A percentile compares a stretch with the other conserved stretches of the same genome.
Conservation (phyloP, 768 basidiomycete genomes). For the Lyophyllum shimeji region DNA sequence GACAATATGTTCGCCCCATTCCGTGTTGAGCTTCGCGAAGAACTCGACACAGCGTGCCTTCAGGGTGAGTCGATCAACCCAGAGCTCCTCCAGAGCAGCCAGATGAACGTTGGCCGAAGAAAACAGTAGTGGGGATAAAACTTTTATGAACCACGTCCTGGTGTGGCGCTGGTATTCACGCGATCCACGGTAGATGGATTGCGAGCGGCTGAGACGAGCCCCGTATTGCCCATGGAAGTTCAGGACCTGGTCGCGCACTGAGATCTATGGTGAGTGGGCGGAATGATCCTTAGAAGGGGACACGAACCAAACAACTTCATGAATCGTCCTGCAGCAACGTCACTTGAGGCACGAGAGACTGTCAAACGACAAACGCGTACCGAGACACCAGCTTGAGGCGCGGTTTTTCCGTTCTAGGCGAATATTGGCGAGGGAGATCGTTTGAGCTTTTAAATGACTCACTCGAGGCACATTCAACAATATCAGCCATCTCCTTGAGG, state of each 20-base stretch:
- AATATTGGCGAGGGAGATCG: background rate
- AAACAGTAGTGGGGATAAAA: conserved; percentile 42
- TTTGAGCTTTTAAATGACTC: background rate
- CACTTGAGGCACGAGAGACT: background rate
- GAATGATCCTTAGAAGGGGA: background rate
- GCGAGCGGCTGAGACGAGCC: conserved; percentile 37
- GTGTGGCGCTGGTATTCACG: conserved; percentile 12
- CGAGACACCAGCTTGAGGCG: conserved; percentile 12
- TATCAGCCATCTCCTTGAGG: conserved; percentile 12
- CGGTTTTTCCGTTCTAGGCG: background rate
- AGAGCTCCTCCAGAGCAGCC: conserved; percentile 39
- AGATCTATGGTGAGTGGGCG: background rate
- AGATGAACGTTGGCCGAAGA: conserved; percentile 43
- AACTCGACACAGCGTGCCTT: conserved; percentile 40
- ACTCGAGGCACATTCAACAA: conserved; percentile 12
- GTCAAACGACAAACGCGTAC: background rate
- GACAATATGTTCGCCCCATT: conserved; percentile 12
- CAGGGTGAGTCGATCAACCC: conserved; percentile 43
- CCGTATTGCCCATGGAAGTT: conserved; percentile 44
- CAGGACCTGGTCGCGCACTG: conserved; percentile 27
- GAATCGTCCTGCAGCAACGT: conserved; percentile 12
- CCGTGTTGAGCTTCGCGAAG: conserved; percentile 26
- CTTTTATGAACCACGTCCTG: conserved; percentile 31
- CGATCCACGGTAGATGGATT: conserved; percentile 27
- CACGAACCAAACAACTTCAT: conserved; percentile 12